phyloP scores from a whole-genome alignment of 768 basidiomycete species.

The Kwoniella europaea region DNA sequence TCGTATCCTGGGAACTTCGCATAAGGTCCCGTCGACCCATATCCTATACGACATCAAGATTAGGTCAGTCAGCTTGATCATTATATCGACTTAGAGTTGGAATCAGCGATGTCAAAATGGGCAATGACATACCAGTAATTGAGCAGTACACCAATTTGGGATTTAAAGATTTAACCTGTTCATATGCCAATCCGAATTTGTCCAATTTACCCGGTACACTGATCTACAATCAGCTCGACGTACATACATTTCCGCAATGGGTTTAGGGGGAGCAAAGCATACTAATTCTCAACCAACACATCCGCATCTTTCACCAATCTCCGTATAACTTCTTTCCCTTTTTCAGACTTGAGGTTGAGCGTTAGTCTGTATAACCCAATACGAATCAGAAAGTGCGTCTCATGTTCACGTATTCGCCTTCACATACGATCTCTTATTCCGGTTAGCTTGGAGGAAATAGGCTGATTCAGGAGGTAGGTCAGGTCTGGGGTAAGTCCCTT shows the following conservation, averaged over 20 bases:
- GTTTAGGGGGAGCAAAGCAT: constrained; percentile 15
- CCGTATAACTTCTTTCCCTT: constrained; percentile 76
- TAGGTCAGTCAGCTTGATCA: background rate
- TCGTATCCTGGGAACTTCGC: constrained; percentile 83
- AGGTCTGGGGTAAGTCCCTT: constrained; percentile 60
- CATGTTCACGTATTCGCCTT: background rate
- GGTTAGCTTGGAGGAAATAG: constrained; percentile 85
- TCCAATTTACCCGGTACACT: constrained; percentile 70
- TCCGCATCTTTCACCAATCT: constrained; percentile 76
- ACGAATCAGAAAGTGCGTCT: background rate
- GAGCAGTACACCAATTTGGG: constrained; percentile 82
- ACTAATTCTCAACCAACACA: constrained; percentile 84
- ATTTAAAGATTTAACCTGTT: constrained; percentile 78
- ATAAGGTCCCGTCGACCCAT: constrained; percentile 89
- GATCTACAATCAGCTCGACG: constrained; percentile 23
- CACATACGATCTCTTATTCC: constrained; percentile 59
- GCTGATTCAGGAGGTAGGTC: constrained; percentile 86
- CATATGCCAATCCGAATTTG: constrained; percentile 82
- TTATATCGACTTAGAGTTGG: background rate
- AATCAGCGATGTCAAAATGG: background rate
- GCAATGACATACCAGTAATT: constrained; percentile 70
- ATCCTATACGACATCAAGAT: constrained; percentile 61
- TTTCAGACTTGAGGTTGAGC: constrained; percentile 79
- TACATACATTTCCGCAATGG: background rate
- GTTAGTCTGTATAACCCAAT: constrained; percentile 61